Base-by-base conservation (phyloP, 1,139 yeast genomes). In the Yamadazyma dendronema region DNA sequence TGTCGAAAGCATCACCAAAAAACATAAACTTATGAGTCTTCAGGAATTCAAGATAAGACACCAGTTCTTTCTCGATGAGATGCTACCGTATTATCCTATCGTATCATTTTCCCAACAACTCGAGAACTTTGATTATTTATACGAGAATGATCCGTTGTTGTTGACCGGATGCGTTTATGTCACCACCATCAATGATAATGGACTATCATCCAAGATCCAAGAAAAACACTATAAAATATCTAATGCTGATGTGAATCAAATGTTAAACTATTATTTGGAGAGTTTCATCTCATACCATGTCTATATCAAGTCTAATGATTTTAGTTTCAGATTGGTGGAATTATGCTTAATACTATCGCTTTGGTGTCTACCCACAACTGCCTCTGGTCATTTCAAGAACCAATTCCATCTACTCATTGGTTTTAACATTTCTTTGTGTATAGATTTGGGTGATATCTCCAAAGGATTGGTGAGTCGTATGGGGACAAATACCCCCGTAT, bases 331-430 rank as follows among this genome's bases (percentile, higher is more conserved):
- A 40, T 49, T 71, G 36, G 67, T 76, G 17, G 66, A 65, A 36
- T 59, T 67, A 1, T 72, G 74, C 42, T 52, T 74, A 35, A 62
- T 74, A 3, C 50, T 75, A 12, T 70, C 78, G 7, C 52, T 72
- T 6, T 77, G 80, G 81, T 65, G 71, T 39, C 56, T 73, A 4
- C 77, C 79, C 2, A 76, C 80, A 3, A 59, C 65, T 24, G 65
- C 63, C 42, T 63, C 73, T 57, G 79, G 78, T 4, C 73, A 76
- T 28, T 74, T 67, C 49, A 72, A 70, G 47, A 76, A 72, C 47
- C 80, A 74, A 43, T 63, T 77, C 53, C 67, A 69, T 42, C 50
- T 75, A 17, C 49, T 77, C 40, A 64, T 67, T 33, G 75, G 77
- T 2, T 57, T 67, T 36, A 67, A 65, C 41, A 51, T 77, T 26